Conservation (phyloP, 2,329 filamentous ascomycete genomes). For the Botryotinia calthae region DNA sequence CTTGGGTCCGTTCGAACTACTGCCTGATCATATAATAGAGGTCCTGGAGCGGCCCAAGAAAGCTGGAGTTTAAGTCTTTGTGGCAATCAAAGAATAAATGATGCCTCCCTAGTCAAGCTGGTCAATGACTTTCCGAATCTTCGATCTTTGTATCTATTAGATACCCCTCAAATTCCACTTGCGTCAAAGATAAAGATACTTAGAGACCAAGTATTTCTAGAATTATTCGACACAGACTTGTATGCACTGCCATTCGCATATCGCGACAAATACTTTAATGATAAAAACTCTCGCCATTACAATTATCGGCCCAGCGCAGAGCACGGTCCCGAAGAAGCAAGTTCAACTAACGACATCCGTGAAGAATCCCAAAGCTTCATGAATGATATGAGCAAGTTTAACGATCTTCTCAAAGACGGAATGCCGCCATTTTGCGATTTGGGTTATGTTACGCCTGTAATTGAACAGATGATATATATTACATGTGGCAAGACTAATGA, state of each 20-base stretch:
- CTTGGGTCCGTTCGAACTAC: too few species aligned
- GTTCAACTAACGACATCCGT: background rate
- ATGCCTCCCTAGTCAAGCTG: background rate
- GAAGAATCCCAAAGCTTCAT: background rate
- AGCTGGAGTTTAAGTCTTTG: background rate
- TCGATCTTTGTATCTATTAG: background rate
- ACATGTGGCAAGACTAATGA: too few species aligned
- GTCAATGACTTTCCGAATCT: background rate
- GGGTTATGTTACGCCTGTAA: background rate
- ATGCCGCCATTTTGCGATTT: background rate
- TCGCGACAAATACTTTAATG: background rate
- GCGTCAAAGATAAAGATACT: background rate
- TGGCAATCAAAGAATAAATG: constrained; percentile 3
- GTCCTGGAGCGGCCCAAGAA: background rate
- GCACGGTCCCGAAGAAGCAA: background rate
- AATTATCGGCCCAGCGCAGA: background rate
- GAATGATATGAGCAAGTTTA: background rate
- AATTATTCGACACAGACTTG: background rate
- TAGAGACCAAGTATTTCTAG: background rate
- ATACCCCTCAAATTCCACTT: background rate
- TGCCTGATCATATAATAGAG: background rate
- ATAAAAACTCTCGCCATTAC: background rate
- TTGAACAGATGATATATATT: too few species aligned
- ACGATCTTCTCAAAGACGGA: background rate
- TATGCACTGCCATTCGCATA: background rate